phyloP scores from a whole-genome alignment of 495 filamentous ascomycete species.

The Ramalina intermedia region DNA sequence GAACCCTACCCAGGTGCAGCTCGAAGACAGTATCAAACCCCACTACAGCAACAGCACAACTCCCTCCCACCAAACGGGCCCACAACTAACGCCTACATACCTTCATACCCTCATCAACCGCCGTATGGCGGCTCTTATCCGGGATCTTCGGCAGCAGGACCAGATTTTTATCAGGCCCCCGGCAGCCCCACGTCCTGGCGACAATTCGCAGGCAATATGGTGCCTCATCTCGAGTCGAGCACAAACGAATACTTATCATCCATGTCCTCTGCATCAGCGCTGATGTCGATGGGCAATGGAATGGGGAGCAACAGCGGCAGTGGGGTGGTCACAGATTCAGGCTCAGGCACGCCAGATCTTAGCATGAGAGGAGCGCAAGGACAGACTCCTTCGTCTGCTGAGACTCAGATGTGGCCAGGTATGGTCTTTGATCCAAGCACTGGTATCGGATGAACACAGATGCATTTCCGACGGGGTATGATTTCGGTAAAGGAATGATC shows the following conservation, averaged over 20 bases:
- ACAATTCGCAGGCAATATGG: conserved; percentile 17
- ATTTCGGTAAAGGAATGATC: no score
- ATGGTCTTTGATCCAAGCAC: no score
- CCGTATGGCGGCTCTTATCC: neutral
- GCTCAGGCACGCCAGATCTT: no score
- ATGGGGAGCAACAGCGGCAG: neutral
- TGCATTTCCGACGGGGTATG: no score
- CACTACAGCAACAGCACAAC: conserved; percentile 2
- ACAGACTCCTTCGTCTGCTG: no score
- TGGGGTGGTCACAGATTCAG: neutral
- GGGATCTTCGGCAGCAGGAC: neutral
- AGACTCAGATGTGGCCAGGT: no score
- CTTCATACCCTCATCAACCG: conserved; percentile 5
- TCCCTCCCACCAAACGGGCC: conserved; percentile 6
- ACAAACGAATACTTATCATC: conserved; percentile 7
- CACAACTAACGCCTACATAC: conserved; percentile 5
- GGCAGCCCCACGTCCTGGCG: conserved; percentile 16
- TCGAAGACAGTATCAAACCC: neutral
- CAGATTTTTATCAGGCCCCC: neutral
- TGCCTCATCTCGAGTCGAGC: conserved; percentile 8
- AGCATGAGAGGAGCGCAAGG: no score
- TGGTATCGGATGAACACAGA: no score
- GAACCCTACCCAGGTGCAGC: conserved; percentile 1
- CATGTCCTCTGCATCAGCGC: conserved; percentile 14
- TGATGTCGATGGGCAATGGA: conserved; percentile 14